A percentile compares a stretch with the other conserved stretches of the same genome.
These are phyloP conservation scores for Themeda triandra DNA, from an alignment of 176 grass and related monocot genomes.

Conservation along the genomic window DNA sequence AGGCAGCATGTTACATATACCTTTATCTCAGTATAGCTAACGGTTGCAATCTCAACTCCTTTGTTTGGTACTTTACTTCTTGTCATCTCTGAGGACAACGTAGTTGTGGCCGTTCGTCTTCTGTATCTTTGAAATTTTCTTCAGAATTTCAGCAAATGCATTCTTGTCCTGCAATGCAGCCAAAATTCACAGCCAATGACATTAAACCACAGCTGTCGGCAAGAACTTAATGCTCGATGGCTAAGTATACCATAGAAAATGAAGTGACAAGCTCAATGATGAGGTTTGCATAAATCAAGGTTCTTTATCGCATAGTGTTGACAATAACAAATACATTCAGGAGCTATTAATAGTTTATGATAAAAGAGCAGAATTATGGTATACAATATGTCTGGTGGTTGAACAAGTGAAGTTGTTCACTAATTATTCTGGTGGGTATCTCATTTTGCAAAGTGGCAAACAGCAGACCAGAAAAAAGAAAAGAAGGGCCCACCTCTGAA, in stretches of 20 bases:
- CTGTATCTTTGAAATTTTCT: conserved; percentile 80
- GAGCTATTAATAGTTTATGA: not conserved
- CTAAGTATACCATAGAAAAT: not conserved
- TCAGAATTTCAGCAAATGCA: conserved; percentile 70
- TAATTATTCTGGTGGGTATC: not conserved
- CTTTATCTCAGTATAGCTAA: not conserved
- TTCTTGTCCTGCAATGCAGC: conserved; percentile 57
- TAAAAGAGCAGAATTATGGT: not conserved
- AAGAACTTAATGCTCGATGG: not conserved
- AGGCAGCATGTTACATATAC: conserved; percentile 23
- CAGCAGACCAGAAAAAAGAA: not conserved
- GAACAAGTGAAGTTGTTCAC: not conserved
- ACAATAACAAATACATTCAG: not conserved
- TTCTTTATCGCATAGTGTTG: not conserved
- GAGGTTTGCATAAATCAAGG: not conserved
- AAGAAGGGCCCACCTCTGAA: conserved; percentile 48
- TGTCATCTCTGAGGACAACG: conserved; percentile 62
- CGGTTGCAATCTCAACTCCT: not conserved
- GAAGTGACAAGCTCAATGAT: not conserved
- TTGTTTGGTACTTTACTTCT: conserved; percentile 42
- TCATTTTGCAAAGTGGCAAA: not conserved
- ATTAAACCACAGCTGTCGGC: not conserved
- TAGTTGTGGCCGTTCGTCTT: conserved; percentile 77
- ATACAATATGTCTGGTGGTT: not conserved
- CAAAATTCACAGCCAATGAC: not conserved